Evolutionary conservation across 441 rosid species (phyloP).

Genomic region (Euphorbia corollata): DNA sequence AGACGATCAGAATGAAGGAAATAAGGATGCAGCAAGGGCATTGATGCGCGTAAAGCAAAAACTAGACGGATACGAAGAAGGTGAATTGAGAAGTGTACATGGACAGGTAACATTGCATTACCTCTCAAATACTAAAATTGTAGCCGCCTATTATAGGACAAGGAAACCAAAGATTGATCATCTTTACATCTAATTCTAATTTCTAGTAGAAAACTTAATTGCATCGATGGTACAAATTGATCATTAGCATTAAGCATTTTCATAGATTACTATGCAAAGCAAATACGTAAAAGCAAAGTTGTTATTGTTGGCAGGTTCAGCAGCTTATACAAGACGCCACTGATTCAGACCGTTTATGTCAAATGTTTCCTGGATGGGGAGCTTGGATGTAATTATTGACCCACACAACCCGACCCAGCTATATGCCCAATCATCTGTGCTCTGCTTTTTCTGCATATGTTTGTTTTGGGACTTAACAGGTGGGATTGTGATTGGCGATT

Average conservation of each 20-base stretch:
- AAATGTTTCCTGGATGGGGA: conserved; percentile 96
- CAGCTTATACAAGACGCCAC: conserved; percentile 95
- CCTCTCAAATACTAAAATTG: background rate
- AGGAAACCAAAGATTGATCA: background rate
- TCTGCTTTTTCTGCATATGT: background rate
- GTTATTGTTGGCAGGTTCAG: conserved; percentile 47
- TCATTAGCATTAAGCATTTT: too few relatives aligned
- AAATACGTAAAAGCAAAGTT: background rate
- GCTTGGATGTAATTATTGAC: conserved; percentile 57
- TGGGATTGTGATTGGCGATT: background rate
- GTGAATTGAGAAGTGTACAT: conserved; percentile 88
- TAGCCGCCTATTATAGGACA: background rate
- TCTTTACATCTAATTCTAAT: background rate
- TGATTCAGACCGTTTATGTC: conserved; percentile 77
- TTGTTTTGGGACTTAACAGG: background rate
- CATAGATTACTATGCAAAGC: too few relatives aligned
- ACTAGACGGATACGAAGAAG: conserved; percentile 96
- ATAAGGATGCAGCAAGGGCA: conserved; percentile 93
- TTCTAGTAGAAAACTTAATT: background rate
- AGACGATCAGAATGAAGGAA: conserved; percentile 75
- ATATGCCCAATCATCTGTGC: conserved; percentile 6
- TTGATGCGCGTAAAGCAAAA: conserved; percentile 91
- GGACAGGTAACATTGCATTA: conserved; percentile 60
- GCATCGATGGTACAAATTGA: background rate
- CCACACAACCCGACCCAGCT: too few relatives aligned